Base-by-base conservation (phyloP, 202 grass and related monocot species). In the Hordeum pubiflorum region DNA sequence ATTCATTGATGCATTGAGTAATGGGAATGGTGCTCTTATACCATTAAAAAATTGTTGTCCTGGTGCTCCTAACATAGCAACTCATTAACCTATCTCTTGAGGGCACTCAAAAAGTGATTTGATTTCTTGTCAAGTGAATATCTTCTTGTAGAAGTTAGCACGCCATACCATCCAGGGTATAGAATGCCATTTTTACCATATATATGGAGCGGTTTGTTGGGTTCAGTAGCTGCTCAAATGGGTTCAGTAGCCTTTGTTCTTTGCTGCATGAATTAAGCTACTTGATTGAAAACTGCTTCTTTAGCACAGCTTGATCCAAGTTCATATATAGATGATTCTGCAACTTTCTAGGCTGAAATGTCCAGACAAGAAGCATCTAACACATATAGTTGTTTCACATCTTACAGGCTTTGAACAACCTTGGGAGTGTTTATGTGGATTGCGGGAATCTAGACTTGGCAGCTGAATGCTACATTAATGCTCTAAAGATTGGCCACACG, bases 341-440 rank as follows among this genome's bases (percentile, higher is more conserved):
- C 44, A 41, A 56, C 46, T 79, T 77, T 59, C 14, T 65, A 57
- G 40, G 15, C 41, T 76, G 68, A 72, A 39, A 75, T 87, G 31
- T 73, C 63, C 29, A 29, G 11, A 48, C 24, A 59, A 5, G 14
- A 13, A 26, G 10, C 55, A 76, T 82, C 67, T 40, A 52, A 57
- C 39, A 10, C 29, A 81, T 77, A 62, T 58, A 1, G 43, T 76
- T 79, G 50, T 43, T 33, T 58, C 44, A 87, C 46, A 75, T 84
- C 23, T 81, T 84, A 22, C 71, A 99, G 96, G 96, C 96, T 63
- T 75, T 99, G 71, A 99, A 99, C 78, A 99, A 99, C 69, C 92
- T 99, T 20, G 96, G 96, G 62, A 99, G 96, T 70, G 96, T 99
- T 78, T 99, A 96, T 85, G 96, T 99, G 74, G 96, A 99, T 43